These are phyloP conservation scores for Beta corolliflora DNA, from an alignment of 179 eudicot species.

Conservation along the genomic window DNA sequence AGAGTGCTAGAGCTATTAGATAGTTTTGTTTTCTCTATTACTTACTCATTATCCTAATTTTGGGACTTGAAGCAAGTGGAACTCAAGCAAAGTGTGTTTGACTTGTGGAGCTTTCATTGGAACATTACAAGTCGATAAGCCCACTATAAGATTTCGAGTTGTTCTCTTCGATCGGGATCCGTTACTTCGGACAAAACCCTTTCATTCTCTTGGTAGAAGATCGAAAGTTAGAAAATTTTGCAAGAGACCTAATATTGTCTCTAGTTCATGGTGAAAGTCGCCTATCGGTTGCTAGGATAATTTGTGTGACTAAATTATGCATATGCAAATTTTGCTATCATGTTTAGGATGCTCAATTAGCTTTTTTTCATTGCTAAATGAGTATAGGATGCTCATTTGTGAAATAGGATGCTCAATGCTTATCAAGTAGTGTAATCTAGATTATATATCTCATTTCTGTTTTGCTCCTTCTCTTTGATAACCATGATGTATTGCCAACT, in stretches of 20 bases:
- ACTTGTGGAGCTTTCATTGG: slow-evolving; percentile 90
- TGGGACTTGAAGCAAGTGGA: slow-evolving; percentile 64
- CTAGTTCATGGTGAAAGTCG: slow-evolving; percentile 39
- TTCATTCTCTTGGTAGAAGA: neutral
- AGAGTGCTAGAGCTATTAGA: neutral
- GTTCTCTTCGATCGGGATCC: slow-evolving; percentile 18
- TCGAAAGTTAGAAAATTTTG: slow-evolving; percentile 9
- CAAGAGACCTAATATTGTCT: slow-evolving; percentile 30
- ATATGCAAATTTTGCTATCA: too few relatives aligned
- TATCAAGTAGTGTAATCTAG: too few relatives aligned
- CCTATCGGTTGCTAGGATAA: too few relatives aligned
- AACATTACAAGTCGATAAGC: slow-evolving; percentile 95
- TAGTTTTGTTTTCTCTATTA: neutral
- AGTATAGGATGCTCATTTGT: too few relatives aligned
- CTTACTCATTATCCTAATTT: slow-evolving; percentile 17
- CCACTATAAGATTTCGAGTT: slow-evolving; percentile 98
- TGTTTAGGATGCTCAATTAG: too few relatives aligned
- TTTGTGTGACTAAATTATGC: too few relatives aligned
- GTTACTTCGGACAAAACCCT: slow-evolving; percentile 11
- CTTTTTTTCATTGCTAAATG: too few relatives aligned
- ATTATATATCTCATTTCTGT: too few relatives aligned
- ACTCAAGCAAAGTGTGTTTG: slow-evolving; percentile 89
- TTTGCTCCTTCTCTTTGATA: too few relatives aligned
- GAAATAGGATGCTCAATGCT: too few relatives aligned
- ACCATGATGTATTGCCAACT: too few relatives aligned